Evolutionary conservation across 2,329 filamentous ascomycete genomes (phyloP).

Genomic region (Samsoniella hepiali): DNA sequence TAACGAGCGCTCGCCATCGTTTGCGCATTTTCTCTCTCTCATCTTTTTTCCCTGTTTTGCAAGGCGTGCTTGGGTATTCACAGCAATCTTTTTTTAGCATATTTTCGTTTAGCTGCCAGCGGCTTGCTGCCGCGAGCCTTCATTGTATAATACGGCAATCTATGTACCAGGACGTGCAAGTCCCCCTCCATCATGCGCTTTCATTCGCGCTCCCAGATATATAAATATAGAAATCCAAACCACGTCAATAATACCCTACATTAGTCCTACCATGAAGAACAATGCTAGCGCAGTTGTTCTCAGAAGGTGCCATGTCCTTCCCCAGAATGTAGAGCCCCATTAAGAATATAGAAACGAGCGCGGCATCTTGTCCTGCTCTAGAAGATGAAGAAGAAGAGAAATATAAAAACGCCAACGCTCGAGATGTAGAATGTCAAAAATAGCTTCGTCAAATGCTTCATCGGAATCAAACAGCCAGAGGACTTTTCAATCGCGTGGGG

Average conservation of each 20-base stretch:
- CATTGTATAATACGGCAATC: conserved; percentile 10
- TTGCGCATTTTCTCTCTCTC: background rate
- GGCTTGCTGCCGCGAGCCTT: background rate
- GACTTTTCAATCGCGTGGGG: conserved; percentile 58
- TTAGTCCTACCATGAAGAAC: background rate
- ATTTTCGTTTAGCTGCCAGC: background rate
- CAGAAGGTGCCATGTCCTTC: background rate
- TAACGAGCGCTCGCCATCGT: conserved; percentile 8
- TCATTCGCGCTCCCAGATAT: conserved; percentile 1
- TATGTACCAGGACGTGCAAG: background rate
- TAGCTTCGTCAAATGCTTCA: background rate
- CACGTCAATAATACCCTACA: background rate
- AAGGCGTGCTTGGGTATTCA: background rate
- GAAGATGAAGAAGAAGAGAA: background rate
- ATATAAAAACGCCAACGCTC: conserved; percentile 11
- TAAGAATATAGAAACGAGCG: conserved; percentile 2
- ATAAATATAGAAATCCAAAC: conserved; percentile 10
- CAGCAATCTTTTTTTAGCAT: background rate
- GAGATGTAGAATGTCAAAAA: conserved; percentile 2
- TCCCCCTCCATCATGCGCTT: background rate
- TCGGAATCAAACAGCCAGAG: conserved; percentile 37
- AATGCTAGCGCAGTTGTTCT: background rate
- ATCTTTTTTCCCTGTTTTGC: background rate
- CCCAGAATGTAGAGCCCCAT: background rate
- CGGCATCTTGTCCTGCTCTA: background rate